A percentile compares a stretch with the other conserved stretches of the same genome.
phyloP scores from a whole-genome alignment of 2,329 filamentous ascomycete species.

The Beauveria caledonica region DNA sequence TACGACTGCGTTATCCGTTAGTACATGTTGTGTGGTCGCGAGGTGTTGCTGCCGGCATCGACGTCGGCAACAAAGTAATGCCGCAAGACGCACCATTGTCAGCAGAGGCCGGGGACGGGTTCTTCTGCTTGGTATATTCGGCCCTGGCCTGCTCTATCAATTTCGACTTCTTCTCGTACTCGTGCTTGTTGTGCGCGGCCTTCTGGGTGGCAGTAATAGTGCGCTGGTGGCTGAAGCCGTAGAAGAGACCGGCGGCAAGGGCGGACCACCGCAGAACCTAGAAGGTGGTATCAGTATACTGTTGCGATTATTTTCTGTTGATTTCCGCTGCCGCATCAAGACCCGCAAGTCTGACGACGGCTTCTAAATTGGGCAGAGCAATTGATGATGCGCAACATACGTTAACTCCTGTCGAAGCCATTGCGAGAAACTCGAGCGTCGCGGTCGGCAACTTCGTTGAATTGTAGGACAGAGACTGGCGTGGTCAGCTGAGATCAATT shows the following conservation, averaged over 20 bases:
- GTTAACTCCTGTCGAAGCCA: slow-evolving; percentile 63
- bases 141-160: slow-evolving; percentile 91
- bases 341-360: background rate
- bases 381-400: slow-evolving; percentile 35
- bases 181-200: slow-evolving; percentile 61
- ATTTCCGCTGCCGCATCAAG: background rate
- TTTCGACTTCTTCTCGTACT: slow-evolving; percentile 84
- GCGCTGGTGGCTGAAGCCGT: slow-evolving; percentile 91
- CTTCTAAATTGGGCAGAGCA: background rate
- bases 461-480: slow-evolving; percentile 1
- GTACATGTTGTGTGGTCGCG: background rate
- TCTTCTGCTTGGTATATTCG: slow-evolving; percentile 74
- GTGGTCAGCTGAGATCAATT: slow-evolving; percentile 37
- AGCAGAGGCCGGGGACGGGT: slow-evolving; percentile 32
- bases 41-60: background rate
- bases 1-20: slow-evolving; percentile 22
- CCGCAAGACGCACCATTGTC: slow-evolving; percentile 24
- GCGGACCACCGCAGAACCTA: slow-evolving; percentile 97
- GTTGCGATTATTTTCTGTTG: background rate
- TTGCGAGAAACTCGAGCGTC: slow-evolving; percentile 38
- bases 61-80: slow-evolving; percentile 11
- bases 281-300: slow-evolving; percentile 22
- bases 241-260: slow-evolving; percentile 84
- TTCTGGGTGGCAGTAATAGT: slow-evolving; percentile 66
- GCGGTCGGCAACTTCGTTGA: slow-evolving; percentile 28